Base-by-base conservation (phyloP, 2,329 filamentous ascomycete genomes). In the Cordyceps cicadae region DNA sequence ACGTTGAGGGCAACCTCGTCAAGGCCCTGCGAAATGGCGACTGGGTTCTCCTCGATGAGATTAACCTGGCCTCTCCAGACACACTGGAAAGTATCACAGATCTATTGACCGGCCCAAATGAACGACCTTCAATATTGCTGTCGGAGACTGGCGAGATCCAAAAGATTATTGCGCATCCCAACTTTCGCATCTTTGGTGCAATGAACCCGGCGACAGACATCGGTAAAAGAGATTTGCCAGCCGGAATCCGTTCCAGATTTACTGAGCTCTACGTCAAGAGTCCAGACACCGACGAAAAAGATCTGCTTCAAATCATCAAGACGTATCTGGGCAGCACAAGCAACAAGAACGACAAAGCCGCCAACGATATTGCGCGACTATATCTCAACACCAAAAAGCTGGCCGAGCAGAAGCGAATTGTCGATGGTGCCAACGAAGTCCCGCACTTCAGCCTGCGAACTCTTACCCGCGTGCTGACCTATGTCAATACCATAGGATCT, bases 121-220 rank as follows among this genome's bases (percentile, higher is more conserved):
- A 86, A 39, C 79, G 80, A 0, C 93, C 93, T 1, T 97, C 90
- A 0, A 86, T 99, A 51, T 77, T 99, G 5, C 81, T 99, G 8
- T 92, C 92, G 0, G 94, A 99, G 75, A 94, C 92, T 45, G 94
- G 94, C 43, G 92, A 94, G 66, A 90, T 96, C 49, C 91, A 97
- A 72, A 85, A 92, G 65, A 87, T 99, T 41, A 82, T 87, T 63
- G 94, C 92, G 0, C 93, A 99, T 72, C 87, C 91, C 0, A 87
- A 96, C 65, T 99, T 99, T 72, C 87, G 94, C 45, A 89, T 99
- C 15, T 99, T 99, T 70, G 95, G 90, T 56, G 94, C 95, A 32
- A 99, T 99, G 94, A 99, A 99, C 69, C 94, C 94, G 34, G 94
- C 94, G 5, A 99, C 94, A 3, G 94, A 99, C 76, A 87, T 97